Evolutionary conservation across 768 basidiomycete species (phyloP), one percentile per base, ranked within the genome.

Genomic region (Mycena albidolilacea): DNA sequence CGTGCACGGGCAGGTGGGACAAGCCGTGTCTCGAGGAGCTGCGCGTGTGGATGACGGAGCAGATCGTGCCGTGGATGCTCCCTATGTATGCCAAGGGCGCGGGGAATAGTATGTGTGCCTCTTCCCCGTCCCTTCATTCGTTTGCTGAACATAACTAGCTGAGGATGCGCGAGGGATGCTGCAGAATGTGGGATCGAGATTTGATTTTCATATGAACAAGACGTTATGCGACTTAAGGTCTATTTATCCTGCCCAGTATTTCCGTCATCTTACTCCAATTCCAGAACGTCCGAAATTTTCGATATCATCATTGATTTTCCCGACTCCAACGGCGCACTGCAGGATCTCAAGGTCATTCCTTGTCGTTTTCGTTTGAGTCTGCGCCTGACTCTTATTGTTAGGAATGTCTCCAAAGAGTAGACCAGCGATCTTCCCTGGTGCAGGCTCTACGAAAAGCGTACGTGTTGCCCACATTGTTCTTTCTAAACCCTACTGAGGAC

Each of bases 271-370:
- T 46, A 46, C 65, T 21, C 9, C 48, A 19, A 19, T 37, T 55
- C 19, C 72, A 92, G 92, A 43, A 93, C 90, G 70, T 87, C 85
- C 61, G 97, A 99, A 80, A 93, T 99, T 21, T 99, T 98, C 79
- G 96, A 97, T 75, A 98, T 99, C 68, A 97, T 99, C 70, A 92
- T 98, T 67, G 95, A 97, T 77, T 97, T 91, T 77, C 97, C 97
- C 0, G 94, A 97, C 72, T 97, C 97, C 0, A 87, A 85, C 75
- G 91, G 92, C 5, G 97, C 96, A 0, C 83, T 99, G 21, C 88
- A 93, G 69, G 98, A 99, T 82, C 86, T 99, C 21, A 93, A 90
- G 84, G 96, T 95, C 71, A 12, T 73, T 65, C 0, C 46, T 38
- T 14, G 23, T 48, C 52, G 37, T 10, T 30, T 57, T 41, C 60